phyloP scores from a whole-genome alignment of 2,329 filamentous ascomycete species.

The Colletotrichum eleusines region DNA sequence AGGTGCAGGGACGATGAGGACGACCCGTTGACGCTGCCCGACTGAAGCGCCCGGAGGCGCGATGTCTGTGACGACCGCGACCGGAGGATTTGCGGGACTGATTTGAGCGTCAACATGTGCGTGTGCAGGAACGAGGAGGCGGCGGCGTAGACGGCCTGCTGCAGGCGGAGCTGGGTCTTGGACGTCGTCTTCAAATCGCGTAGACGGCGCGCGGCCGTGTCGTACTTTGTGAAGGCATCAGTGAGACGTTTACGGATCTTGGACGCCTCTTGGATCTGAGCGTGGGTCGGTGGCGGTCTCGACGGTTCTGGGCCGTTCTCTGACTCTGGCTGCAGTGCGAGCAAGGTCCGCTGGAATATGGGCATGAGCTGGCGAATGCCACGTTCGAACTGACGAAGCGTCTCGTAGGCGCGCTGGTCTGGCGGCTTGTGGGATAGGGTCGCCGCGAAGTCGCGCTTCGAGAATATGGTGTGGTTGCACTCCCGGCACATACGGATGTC shows the following conservation, averaged over 20 bases:
- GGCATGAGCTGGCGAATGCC: slow-evolving; percentile 87
- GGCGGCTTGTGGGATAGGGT: slow-evolving; percentile 76
- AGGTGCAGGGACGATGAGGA: slow-evolving; percentile 51
- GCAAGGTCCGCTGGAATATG: slow-evolving; percentile 82
- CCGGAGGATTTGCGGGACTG: slow-evolving; percentile 74
- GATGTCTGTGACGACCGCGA: slow-evolving; percentile 53
- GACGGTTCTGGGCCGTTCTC: slow-evolving; percentile 49
- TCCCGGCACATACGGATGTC: slow-evolving; percentile 94
- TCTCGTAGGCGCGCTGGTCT: slow-evolving; percentile 85
- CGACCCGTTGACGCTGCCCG: slow-evolving; percentile 49
- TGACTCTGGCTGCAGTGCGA: slow-evolving; percentile 72
- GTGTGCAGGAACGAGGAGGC: slow-evolving; percentile 87
- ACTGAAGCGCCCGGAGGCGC: slow-evolving; percentile 49
- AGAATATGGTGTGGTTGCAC: slow-evolving; percentile 75
- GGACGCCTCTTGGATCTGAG: slow-evolving; percentile 85
- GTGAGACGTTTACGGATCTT: slow-evolving; percentile 91
- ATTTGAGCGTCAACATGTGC: slow-evolving; percentile 90
- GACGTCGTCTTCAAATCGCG: slow-evolving; percentile 82
- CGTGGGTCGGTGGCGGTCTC: slow-evolving; percentile 63
- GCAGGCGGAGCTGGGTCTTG: slow-evolving; percentile 78
- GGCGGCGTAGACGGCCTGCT: slow-evolving; percentile 85
- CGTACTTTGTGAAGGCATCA: slow-evolving; percentile 90
- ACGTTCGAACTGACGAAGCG: slow-evolving; percentile 86
- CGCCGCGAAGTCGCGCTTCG: slow-evolving; percentile 80
- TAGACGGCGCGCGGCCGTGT: slow-evolving; percentile 82